phyloP scores from a whole-genome alignment of 352 stramenopile genomes.

The Pythium periplocum region DNA sequence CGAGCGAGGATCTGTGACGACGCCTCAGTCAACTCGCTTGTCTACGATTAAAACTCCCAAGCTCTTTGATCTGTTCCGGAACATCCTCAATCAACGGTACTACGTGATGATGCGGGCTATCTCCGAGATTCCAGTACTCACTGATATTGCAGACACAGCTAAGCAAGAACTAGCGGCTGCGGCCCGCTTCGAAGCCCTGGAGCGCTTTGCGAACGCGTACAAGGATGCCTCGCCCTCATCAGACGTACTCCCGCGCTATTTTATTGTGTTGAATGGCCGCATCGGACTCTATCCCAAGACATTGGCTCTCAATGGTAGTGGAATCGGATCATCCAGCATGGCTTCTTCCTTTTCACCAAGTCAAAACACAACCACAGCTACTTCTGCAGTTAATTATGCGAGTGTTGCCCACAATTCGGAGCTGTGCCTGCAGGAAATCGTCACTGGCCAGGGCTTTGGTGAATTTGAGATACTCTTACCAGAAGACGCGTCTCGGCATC shows the following conservation, averaged over 20 bases:
- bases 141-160: conserved; percentile 27
- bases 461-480: conserved; percentile 58
- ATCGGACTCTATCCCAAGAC: conserved; percentile 31
- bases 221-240: conserved; percentile 14
- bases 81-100: conserved; percentile 62
- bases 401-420: conserved; percentile 12
- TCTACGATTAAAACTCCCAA: conserved; percentile 30
- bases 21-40: not conserved
- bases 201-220: conserved; percentile 39
- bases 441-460: conserved; percentile 39
- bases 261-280: conserved; percentile 41
- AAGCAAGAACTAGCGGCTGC: conserved; percentile 42
- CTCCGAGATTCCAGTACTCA: conserved; percentile 39
- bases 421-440: conserved; percentile 32
- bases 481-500: conserved; percentile 17
- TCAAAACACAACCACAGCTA: no score
- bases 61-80: conserved; percentile 60
- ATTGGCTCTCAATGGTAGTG: no score
- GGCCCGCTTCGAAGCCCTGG: conserved; percentile 51
- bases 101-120: conserved; percentile 53
- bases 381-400: conserved; percentile 2
- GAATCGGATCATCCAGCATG: no score
- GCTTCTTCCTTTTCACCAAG: no score
- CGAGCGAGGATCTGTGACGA: not conserved
- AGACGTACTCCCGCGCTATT: conserved; percentile 26